phyloP scores from a whole-genome alignment of 2,329 filamentous ascomycete genomes.

The Hymenoscyphus infarciens region DNA sequence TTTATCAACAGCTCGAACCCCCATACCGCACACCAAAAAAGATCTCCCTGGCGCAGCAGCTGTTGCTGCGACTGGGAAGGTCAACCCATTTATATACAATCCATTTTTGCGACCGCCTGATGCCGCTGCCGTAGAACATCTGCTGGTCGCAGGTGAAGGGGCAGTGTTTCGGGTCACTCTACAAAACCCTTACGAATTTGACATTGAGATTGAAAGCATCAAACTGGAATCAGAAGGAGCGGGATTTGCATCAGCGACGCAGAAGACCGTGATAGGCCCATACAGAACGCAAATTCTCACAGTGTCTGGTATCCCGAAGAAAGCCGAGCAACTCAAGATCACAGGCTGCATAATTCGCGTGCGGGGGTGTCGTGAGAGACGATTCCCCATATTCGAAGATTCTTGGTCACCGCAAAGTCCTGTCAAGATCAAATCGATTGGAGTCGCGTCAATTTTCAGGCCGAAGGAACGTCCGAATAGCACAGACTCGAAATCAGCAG shows the following conservation, averaged over 20 bases:
- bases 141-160: slow-evolving; percentile 75
- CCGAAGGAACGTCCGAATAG: slow-evolving; percentile 33
- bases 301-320: slow-evolving; percentile 64
- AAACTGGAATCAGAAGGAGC: slow-evolving; percentile 70
- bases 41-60: slow-evolving; percentile 46
- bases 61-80: slow-evolving; percentile 38
- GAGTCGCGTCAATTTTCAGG: slow-evolving; percentile 48
- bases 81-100: slow-evolving; percentile 92
- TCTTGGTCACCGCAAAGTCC: slow-evolving; percentile 70
- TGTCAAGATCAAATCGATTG: slow-evolving; percentile 72
- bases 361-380: slow-evolving; percentile 73
- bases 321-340: slow-evolving; percentile 66
- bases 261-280: slow-evolving; percentile 69
- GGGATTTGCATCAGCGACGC: slow-evolving; percentile 63
- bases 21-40: slow-evolving; percentile 59
- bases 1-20: slow-evolving; percentile 53
- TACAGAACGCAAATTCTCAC: slow-evolving; percentile 78
- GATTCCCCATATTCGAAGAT: slow-evolving; percentile 78
- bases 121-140: slow-evolving; percentile 56
- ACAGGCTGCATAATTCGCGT: slow-evolving; percentile 78
- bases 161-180: slow-evolving; percentile 77
- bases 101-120: slow-evolving; percentile 73
- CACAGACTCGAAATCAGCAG: slow-evolving; percentile 34
- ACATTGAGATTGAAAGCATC: slow-evolving; percentile 83
- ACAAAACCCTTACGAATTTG: slow-evolving; percentile 92